These are phyloP conservation scores for Fusarium sarcochroum DNA, from an alignment of 2,329 filamentous ascomycete genomes.

Conservation along the genomic window DNA sequence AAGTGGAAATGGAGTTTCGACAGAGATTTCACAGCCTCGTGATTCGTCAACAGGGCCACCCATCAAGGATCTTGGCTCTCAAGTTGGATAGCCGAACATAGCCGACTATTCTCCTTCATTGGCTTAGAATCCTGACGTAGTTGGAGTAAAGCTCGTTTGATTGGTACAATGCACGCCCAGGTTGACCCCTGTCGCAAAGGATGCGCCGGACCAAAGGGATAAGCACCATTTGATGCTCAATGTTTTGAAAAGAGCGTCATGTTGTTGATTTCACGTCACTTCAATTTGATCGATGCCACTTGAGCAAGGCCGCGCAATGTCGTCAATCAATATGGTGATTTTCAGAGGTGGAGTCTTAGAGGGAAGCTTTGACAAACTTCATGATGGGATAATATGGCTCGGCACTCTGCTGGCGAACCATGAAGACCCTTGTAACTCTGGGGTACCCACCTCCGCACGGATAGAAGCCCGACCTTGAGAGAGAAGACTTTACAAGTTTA, in stretches of 20 bases:
- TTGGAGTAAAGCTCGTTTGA: constrained; percentile 12
- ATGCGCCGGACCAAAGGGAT: constrained; percentile 43
- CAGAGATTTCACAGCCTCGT: constrained; percentile 46
- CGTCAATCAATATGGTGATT: constrained; percentile 4
- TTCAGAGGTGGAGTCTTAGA: constrained; percentile 19
- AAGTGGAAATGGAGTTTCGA: constrained; percentile 41
- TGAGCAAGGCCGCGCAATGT: too few relatives aligned
- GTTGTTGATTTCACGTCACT: constrained; percentile 13
- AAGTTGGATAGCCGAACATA: constrained; percentile 42
- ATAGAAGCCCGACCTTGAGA: constrained; percentile 10
- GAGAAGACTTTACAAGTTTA: too few relatives aligned
- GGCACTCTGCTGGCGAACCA: constrained; percentile 35
- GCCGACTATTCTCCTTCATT: constrained; percentile 48
- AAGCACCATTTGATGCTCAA: constrained; percentile 13
- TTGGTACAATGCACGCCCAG: constrained; percentile 37
- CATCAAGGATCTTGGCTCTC: constrained; percentile 20
- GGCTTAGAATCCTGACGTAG: constrained; percentile 7
- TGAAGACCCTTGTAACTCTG: constrained; percentile 33
- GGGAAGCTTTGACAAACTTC: constrained; percentile 37
- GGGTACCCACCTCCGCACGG: constrained; percentile 41
- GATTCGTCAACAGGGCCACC: constrained; percentile 35
- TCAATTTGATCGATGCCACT: constrained; percentile 4
- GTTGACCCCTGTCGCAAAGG: constrained; percentile 40
- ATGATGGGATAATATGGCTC: constrained; percentile 24
- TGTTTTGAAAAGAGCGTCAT: constrained; percentile 13